Conservation (phyloP, 164 flowering plant species). For the Piper longum region DNA sequence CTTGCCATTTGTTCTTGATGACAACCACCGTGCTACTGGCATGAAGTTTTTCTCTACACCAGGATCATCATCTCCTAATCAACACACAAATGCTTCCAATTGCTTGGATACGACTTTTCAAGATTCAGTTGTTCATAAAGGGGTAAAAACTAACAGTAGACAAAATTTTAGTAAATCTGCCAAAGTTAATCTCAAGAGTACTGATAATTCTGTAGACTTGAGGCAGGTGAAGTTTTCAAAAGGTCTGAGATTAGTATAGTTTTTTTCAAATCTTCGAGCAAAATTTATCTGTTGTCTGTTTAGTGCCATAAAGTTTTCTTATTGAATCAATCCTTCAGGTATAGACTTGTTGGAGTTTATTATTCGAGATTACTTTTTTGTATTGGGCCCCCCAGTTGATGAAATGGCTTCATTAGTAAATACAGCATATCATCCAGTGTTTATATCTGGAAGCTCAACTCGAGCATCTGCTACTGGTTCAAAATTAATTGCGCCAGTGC, state of each 20-base stretch:
- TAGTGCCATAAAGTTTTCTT: background rate
- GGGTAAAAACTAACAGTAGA: constrained; percentile 21
- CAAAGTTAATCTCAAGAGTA: constrained; percentile 24
- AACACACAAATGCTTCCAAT: constrained; percentile 20
- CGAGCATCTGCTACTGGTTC: constrained; percentile 16
- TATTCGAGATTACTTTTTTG: constrained; percentile 90
- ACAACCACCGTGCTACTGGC: constrained; percentile 56
- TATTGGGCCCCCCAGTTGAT: constrained; percentile 64
- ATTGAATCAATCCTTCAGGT: constrained; percentile 28
- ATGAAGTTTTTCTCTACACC: constrained; percentile 40
- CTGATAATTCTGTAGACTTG: constrained; percentile 19
- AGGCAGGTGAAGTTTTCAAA: constrained; percentile 23
- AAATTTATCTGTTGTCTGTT: constrained; percentile 2
- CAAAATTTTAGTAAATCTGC: constrained; percentile 15
- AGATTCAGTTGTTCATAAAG: constrained; percentile 16
- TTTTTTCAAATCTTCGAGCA: background rate
- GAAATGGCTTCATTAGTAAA: constrained; percentile 37
- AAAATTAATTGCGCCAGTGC: constrained; percentile 51
- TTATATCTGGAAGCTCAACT: constrained; percentile 28
- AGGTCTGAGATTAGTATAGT: constrained; percentile 27
- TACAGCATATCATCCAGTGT: constrained; percentile 25
- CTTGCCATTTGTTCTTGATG: constrained; percentile 65
- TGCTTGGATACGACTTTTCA: constrained; percentile 23
- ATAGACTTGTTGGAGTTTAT: constrained; percentile 60
- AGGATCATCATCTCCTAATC: constrained; percentile 29